A percentile compares a stretch with the other conserved stretches of the same genome.
These are phyloP conservation scores for Aleurites moluccanus DNA, from an alignment of 441 rosid species.

Conservation along the genomic window DNA sequence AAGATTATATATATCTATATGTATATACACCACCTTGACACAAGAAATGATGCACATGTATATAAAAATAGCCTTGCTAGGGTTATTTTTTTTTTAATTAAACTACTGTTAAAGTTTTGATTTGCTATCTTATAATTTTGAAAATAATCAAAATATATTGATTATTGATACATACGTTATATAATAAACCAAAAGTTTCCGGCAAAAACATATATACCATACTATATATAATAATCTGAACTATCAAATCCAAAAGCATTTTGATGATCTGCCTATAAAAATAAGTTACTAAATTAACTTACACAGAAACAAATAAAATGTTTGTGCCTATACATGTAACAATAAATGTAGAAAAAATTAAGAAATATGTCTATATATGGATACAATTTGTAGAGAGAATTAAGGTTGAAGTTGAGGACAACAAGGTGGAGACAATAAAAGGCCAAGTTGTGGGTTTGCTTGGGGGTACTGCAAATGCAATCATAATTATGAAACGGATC, in stretches of 20 bases:
- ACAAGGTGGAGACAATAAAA: constrained; percentile 35
- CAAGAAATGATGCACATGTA: background rate
- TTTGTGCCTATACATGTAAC: too few species aligned
- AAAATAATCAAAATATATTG: too few species aligned
- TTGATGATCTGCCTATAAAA: too few species aligned
- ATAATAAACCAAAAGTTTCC: background rate
- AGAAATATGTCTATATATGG: background rate
- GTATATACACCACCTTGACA: constrained; percentile 4
- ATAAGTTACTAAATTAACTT: too few species aligned
- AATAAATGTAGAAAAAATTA: too few species aligned
- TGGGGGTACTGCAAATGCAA: constrained; percentile 11
- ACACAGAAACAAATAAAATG: too few species aligned
- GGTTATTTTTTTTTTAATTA: background rate
- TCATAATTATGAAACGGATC: constrained; percentile 24
- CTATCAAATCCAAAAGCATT: background rate
- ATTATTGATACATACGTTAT: too few species aligned
- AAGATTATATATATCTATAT: background rate
- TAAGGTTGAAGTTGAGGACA: constrained; percentile 33
- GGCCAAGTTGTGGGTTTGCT: constrained; percentile 14
- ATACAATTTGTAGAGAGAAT: constrained; percentile 25
- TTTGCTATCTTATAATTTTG: too few species aligned
- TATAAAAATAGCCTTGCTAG: background rate
- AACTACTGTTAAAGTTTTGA: too few species aligned
- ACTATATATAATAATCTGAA: background rate
- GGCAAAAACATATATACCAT: background rate